A percentile compares a stretch with the other conserved stretches of the same genome.
These are phyloP conservation scores for Papilionanthe hybrid DNA, from an alignment of 116 monocot genomes.

Conservation along the genomic window DNA sequence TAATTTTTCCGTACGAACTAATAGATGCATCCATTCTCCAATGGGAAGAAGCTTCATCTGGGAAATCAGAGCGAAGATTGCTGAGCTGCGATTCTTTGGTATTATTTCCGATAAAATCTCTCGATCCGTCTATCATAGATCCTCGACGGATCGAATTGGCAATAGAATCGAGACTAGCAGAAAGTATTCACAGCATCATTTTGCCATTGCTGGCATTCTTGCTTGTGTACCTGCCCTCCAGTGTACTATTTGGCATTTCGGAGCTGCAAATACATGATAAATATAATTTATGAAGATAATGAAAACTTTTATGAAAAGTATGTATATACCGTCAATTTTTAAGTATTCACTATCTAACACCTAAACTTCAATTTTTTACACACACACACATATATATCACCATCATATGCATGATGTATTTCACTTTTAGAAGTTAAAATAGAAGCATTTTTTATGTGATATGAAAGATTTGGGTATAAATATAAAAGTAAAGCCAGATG, in stretches of 20 bases:
- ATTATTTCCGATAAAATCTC: conserved; percentile 21
- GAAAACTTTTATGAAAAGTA: not conserved
- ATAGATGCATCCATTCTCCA: conserved; percentile 16
- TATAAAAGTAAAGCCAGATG: too few relatives aligned
- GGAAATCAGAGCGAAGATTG: conserved; percentile 18
- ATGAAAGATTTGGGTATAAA: too few relatives aligned
- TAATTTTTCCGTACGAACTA: conserved; percentile 7
- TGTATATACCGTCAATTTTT: too few relatives aligned
- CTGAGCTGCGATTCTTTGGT: conserved; percentile 15
- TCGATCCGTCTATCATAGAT: conserved; percentile 18
- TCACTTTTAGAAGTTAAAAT: too few relatives aligned
- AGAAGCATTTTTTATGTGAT: too few relatives aligned
- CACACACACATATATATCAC: too few relatives aligned
- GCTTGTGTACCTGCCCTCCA: conserved; percentile 88
- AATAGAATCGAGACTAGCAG: conserved; percentile 8
- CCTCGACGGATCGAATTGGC: conserved; percentile 17
- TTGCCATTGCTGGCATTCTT: conserved; percentile 63
- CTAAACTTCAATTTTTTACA: too few relatives aligned
- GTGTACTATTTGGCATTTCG: conserved; percentile 97
- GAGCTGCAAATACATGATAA: conserved; percentile 46
- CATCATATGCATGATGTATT: too few relatives aligned
- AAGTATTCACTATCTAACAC: too few relatives aligned
- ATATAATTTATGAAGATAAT: conserved; percentile 8
- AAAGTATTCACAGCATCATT: conserved; percentile 19
- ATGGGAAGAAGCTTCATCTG: conserved; percentile 18